Evolutionary conservation across 208 protist species (phyloP).

Genomic region (Trypanosoma congolense): DNA sequence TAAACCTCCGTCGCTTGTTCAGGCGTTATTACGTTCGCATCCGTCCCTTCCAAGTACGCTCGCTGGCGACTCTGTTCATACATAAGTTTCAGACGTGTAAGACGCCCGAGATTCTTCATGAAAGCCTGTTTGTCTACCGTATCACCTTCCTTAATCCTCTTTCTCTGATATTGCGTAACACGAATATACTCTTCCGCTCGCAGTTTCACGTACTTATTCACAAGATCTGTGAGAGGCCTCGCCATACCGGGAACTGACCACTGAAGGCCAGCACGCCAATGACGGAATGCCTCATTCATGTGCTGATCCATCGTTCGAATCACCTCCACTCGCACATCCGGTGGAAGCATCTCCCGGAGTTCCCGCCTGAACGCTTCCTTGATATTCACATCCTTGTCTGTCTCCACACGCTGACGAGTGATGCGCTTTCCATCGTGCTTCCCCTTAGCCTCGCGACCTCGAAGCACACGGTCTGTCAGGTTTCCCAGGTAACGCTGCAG

Average conservation of each 20-base stretch:
- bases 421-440: slow-evolving; percentile 98
- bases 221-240: slow-evolving; percentile 98
- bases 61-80: slow-evolving; percentile 99
- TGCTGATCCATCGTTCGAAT: slow-evolving; percentile 99
- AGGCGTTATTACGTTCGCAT: slow-evolving; percentile 78
- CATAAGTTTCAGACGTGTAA: slow-evolving; percentile 99
- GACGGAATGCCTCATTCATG: slow-evolving; percentile 99
- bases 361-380: slow-evolving; percentile 99
- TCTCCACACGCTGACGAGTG: slow-evolving; percentile 99
- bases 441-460: slow-evolving; percentile 93
- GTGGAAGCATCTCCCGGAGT: slow-evolving; percentile 99
- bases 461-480: slow-evolving; percentile 98
- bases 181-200: slow-evolving; percentile 99
- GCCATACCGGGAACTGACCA: slow-evolving; percentile 99
- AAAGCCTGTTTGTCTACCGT: slow-evolving; percentile 99
- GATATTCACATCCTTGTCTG: slow-evolving; percentile 99
- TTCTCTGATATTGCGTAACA: slow-evolving; percentile 98
- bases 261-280: slow-evolving; percentile 98
- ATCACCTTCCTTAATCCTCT: slow-evolving; percentile 97
- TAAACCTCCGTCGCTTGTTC: slow-evolving; percentile 99
- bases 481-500: slow-evolving; percentile 99
- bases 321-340: slow-evolving; percentile 94
- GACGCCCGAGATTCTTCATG: slow-evolving; percentile 99
- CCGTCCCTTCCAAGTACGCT: slow-evolving; percentile 98
- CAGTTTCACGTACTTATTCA: slow-evolving; percentile 99